Evolutionary conservation across 1,284 basidiomycete genomes (phyloP).

Genomic region (Trametes versicolor): DNA sequence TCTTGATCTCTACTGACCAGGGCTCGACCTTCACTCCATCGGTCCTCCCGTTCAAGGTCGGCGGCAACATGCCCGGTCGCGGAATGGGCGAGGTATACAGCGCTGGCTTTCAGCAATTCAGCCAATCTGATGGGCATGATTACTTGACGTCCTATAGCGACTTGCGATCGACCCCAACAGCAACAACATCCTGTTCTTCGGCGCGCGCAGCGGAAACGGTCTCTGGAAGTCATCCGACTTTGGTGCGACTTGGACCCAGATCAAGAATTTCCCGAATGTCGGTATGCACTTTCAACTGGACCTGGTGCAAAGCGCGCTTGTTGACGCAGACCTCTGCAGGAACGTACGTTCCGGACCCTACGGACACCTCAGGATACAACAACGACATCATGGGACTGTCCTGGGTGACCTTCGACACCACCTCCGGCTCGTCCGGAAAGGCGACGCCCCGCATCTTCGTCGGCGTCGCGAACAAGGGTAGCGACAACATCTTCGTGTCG

Average conservation of each 20-base stretch:
- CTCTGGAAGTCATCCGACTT: slow-evolving; percentile 71
- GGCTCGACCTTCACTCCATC: slow-evolving; percentile 63
- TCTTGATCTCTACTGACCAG: slow-evolving; percentile 68
- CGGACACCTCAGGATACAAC: slow-evolving; percentile 65
- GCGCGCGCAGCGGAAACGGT: slow-evolving; percentile 69
- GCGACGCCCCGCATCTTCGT: slow-evolving; percentile 74
- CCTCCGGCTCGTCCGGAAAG: slow-evolving; percentile 59
- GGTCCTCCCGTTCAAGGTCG: slow-evolving; percentile 68
- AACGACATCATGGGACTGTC: slow-evolving; percentile 64
- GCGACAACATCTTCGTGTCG: slow-evolving; percentile 64
- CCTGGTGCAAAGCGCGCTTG: background rate
- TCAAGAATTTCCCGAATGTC: slow-evolving; percentile 63
- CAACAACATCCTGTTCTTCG: slow-evolving; percentile 69
- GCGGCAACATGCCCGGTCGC: slow-evolving; percentile 76
- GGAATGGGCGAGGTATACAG: slow-evolving; percentile 52
- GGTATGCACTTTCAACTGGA: slow-evolving; percentile 47
- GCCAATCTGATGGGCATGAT: background rate
- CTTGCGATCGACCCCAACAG: slow-evolving; percentile 70
- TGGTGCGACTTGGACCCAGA: slow-evolving; percentile 64
- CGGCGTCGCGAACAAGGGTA: slow-evolving; percentile 66
- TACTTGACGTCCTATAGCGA: slow-evolving; percentile 49
- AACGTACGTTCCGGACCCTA: slow-evolving; percentile 63
- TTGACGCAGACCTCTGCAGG: slow-evolving; percentile 45
- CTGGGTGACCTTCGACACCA: slow-evolving; percentile 74
- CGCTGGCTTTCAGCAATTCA: too few relatives aligned